phyloP scores from a whole-genome alignment of 2,329 filamentous ascomycete genomes.

The Septoria petroselini region DNA sequence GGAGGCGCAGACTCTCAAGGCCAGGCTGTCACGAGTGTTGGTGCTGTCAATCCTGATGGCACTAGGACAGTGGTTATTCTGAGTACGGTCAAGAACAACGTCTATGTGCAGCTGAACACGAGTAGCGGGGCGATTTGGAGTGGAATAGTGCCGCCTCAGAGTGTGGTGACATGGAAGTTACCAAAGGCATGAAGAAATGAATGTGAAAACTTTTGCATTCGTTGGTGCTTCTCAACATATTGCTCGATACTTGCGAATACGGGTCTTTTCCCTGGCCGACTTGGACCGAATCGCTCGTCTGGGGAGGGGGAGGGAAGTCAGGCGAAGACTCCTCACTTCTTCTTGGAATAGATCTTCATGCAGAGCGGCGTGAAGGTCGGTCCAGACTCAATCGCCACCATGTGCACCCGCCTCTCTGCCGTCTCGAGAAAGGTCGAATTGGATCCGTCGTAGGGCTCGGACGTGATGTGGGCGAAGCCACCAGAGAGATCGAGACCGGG shows the following conservation, averaged over 20 bases:
- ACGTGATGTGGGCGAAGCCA: conserved; percentile 19
- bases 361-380: conserved; percentile 15
- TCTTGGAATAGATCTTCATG: conserved; percentile 7
- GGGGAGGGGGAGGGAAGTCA: too few relatives aligned
- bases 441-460: conserved; percentile 10
- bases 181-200: conserved; percentile 11
- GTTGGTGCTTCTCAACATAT: too few relatives aligned
- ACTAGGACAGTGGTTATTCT: conserved; percentile 22
- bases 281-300: too few relatives aligned
- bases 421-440: conserved; percentile 10
- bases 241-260: too few relatives aligned
- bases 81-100: conserved; percentile 14
- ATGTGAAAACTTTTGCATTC: too few relatives aligned
- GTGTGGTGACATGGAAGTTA: conserved; percentile 23
- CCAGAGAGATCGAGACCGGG: not conserved
- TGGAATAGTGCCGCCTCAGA: conserved; percentile 17
- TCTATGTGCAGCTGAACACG: conserved; percentile 20
- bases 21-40: conserved; percentile 18
- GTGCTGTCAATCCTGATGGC: conserved; percentile 22
- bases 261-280: too few relatives aligned
- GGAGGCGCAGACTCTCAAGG: conserved; percentile 6
- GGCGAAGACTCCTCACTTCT: not conserved
- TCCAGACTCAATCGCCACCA: conserved; percentile 16
- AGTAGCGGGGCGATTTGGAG: conserved; percentile 22
- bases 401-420: conserved; percentile 12